Base-by-base conservation (phyloP, 345 rosid species). In the Rhodamnia argentea region DNA sequence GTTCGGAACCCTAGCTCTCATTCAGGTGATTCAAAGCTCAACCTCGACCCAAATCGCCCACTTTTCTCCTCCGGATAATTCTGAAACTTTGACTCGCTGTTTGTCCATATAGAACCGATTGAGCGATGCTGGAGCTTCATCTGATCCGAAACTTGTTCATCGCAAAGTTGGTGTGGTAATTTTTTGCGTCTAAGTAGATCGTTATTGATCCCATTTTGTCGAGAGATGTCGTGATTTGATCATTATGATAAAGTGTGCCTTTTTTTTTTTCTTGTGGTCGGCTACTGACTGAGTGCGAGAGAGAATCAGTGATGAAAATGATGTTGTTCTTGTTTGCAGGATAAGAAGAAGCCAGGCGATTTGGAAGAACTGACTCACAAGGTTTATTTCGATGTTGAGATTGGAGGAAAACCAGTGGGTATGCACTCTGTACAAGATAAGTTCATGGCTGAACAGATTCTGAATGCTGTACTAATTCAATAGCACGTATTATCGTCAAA, bases 381-480 rank as follows among this genome's bases (percentile, higher is more conserved):
- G 90, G 99, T 97, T 86, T 97, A 89, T 89, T 97, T 97, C 85
- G 99, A 97, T 84, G 88, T 97, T 76, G 93, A 97, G 91, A 94
- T 96, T 85, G 96, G 89, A 89, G 99, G 99, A 84, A 93, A 94
- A 86, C 91, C 96, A 16, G 92, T 91, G 53, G 99, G 99, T 97
- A 88, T 76, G 88, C 76, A 29, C 76, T 4, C 47, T 20, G 47
- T 5, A 70, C 81, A 18, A 70, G 37, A 9, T 20, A 37, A 37
- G 81, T 26, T 70, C 26, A 20, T 18, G 10, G 47, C 81, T 2
- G 81, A 70, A 70, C 47, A 18, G 78, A 70, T 37, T 70, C 47
- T 10, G 47, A 70, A 37, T 70, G 12, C 24, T 70, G 81, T 53
- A 53, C 47, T 4, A 22, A 70, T 70, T 70, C 40, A 10, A 37